Conservation (phyloP, 2,329 filamentous ascomycete genomes). For the Colletotrichum australisinense region DNA sequence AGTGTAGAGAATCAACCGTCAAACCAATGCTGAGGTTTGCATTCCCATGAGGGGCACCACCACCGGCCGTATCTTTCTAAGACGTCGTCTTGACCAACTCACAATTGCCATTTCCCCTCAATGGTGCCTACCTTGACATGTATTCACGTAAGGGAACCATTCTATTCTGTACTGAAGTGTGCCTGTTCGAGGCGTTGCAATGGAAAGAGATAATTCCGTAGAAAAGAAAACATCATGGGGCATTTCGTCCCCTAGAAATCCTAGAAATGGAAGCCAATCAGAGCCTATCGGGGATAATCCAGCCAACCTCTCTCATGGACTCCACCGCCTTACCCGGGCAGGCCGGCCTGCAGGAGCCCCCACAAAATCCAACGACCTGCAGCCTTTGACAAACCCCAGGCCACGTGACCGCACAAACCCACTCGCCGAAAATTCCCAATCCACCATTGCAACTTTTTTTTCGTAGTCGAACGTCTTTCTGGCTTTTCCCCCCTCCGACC, state of each 20-base stretch:
- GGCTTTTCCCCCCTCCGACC: constrained; percentile 38
- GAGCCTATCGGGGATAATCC: not conserved
- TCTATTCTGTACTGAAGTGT: no score
- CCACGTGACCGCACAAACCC: constrained; percentile 43
- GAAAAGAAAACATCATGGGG: no score
- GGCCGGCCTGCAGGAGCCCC: not conserved
- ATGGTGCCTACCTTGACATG: no score
- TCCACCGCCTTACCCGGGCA: not conserved
- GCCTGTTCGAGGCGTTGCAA: no score
- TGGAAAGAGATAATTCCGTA: no score
- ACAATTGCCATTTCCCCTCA: no score
- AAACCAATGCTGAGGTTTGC: not conserved
- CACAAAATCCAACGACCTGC: no score
- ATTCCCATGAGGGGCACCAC: not conserved
- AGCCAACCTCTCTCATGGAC: not conserved
- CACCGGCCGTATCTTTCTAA: not conserved
- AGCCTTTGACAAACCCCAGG: constrained; percentile 37
- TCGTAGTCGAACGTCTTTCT: not conserved
- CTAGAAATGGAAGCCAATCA: constrained; percentile 1
- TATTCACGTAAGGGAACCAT: no score
- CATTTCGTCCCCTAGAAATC: no score
- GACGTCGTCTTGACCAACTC: not conserved
- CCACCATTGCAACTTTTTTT: constrained; percentile 21
- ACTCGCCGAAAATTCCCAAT: constrained; percentile 26
- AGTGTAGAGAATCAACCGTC: not conserved